Conservation (phyloP, 208 protist genomes). For the Crithidia bombi region DNA sequence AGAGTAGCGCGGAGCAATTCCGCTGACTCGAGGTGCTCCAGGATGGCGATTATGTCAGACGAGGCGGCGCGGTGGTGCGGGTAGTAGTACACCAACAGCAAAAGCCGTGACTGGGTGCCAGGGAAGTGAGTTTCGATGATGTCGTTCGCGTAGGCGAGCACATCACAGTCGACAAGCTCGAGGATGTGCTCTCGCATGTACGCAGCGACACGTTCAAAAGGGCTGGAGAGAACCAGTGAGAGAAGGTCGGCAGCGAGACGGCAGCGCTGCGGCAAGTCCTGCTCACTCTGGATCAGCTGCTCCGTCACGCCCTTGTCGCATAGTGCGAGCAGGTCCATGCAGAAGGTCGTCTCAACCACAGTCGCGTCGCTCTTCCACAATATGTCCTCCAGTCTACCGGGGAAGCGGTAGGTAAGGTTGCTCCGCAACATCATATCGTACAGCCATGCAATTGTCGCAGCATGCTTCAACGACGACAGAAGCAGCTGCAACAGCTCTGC, state of each 20-base stretch:
- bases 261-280: slow-evolving; percentile 40
- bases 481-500: slow-evolving; percentile 50
- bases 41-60: slow-evolving; percentile 32
- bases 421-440: slow-evolving; percentile 50
- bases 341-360: slow-evolving; percentile 39
- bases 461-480: slow-evolving; percentile 44
- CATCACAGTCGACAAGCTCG: slow-evolving; percentile 41
- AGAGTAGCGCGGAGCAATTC: slow-evolving; percentile 37
- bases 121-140: slow-evolving; percentile 52
- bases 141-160: slow-evolving; percentile 47
- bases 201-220: slow-evolving; percentile 38
- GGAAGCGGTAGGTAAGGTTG: slow-evolving; percentile 24
- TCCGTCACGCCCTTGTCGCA: slow-evolving; percentile 25
- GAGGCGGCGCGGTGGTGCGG: slow-evolving; percentile 36
- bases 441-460: slow-evolving; percentile 56
- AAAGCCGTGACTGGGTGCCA: slow-evolving; percentile 40
- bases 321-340: slow-evolving; percentile 48
- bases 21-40: slow-evolving; percentile 34
- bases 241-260: slow-evolving; percentile 51
- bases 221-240: slow-evolving; percentile 31
- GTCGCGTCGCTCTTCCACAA: slow-evolving; percentile 51
- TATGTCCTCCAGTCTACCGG: slow-evolving; percentile 34
- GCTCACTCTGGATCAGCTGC: slow-evolving; percentile 36
- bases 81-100: slow-evolving; percentile 56
- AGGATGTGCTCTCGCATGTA: slow-evolving; percentile 52